phyloP scores from a whole-genome alignment of 305 asterid genomes.

The Withania somnifera region DNA sequence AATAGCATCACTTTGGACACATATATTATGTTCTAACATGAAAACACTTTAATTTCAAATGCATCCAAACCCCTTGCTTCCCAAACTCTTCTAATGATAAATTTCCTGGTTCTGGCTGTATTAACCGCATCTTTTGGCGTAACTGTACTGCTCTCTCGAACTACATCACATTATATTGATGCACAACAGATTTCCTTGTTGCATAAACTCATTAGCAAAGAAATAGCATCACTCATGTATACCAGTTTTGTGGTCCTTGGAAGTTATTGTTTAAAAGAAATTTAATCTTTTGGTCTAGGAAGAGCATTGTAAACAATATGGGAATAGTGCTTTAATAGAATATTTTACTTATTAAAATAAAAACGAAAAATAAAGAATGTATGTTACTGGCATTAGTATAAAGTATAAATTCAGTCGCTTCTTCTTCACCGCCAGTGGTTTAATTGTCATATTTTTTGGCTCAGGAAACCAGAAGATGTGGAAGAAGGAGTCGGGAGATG shows the following conservation, averaged over 20 bases:
- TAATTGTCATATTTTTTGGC: not conserved
- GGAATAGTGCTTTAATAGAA: not conserved
- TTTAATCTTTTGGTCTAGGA: not conserved
- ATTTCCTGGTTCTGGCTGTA: too few species aligned
- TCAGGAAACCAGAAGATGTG: constrained; percentile 36
- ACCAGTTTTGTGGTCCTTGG: not conserved
- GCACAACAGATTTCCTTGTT: not conserved
- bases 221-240: not conserved
- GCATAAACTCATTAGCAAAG: not conserved
- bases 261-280: not conserved
- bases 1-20: too few species aligned
- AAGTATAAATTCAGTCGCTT: not conserved
- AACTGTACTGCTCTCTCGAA: not conserved
- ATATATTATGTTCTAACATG: too few species aligned
- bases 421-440: not conserved
- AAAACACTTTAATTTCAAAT: not conserved
- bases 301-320: not conserved
- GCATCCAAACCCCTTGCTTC: not conserved
- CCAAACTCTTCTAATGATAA: not conserved
- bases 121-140: too few species aligned
- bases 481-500: constrained; percentile 97
- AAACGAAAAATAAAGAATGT: not conserved
- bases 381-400: not conserved
- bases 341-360: too few species aligned
- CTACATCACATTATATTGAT: not conserved